Conservation (phyloP, 257 asterid genomes). For the Solanum chiquidenum region DNA sequence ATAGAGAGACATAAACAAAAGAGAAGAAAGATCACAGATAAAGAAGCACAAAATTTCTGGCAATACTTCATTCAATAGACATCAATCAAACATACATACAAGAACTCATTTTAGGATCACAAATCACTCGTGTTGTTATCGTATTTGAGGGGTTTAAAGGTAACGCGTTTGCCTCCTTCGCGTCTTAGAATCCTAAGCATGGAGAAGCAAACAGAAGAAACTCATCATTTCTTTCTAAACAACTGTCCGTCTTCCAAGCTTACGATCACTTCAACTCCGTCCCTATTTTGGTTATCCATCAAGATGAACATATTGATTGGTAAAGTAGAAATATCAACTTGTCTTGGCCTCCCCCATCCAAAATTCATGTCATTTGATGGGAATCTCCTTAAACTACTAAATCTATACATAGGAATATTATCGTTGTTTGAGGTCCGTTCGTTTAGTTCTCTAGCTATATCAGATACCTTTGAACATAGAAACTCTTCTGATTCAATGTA, state of each 20-base stretch:
- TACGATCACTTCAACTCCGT: not conserved
- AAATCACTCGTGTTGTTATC: not conserved
- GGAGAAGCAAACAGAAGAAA: not conserved
- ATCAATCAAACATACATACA: no score
- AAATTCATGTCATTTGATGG: not conserved
- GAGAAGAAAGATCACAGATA: not conserved
- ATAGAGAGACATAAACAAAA: not conserved
- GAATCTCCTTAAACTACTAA: not conserved
- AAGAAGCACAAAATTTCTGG: not conserved
- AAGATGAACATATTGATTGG: not conserved
- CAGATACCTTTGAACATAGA: not conserved
- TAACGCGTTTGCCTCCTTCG: not conserved
- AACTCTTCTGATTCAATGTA: not conserved
- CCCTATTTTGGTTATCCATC: not conserved
- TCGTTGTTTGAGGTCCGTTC: not conserved
- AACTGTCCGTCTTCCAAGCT: not conserved
- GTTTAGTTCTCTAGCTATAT: not conserved
- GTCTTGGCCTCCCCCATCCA: constrained; percentile 3
- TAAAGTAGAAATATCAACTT: not conserved
- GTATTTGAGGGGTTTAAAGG: not conserved
- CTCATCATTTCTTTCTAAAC: not conserved
- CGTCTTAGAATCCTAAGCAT: not conserved
- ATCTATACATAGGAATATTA: not conserved
- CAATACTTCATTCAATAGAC: not conserved
- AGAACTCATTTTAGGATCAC: not conserved